Evolutionary conservation across 345 rosid genomes (phyloP), one percentile per base, ranked within the genome.

Genomic region (Acer negundo): DNA sequence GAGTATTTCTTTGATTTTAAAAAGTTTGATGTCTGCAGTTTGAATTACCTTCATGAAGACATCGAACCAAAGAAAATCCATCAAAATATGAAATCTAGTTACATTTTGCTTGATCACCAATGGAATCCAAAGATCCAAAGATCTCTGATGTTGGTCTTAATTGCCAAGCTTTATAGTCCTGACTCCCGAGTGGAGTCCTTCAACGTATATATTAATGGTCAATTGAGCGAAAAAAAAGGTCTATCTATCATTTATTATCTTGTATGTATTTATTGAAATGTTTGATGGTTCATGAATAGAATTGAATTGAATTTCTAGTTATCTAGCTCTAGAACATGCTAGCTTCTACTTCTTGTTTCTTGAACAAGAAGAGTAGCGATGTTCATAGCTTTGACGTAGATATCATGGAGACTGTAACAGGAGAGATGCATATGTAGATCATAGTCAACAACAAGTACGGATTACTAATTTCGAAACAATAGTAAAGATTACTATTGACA

Each of bases 31-130:
- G 38, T 4, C 42, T 77, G 44, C 78, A 94, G 98, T 70, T 78
- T 94, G 59, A 87, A 94, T 8, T 94, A 93, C 83, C 86, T 91
- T 76, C 97, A 90, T 13, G 94, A 90, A 78, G 97, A 88, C 65
- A 72, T 86, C 1, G 91, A 93, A 61, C 95, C 92, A 20, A 26
- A 26, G n/a, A n/a, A n/a, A n/a, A n/a, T n/a, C n/a, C n/a, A n/a
- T n/a, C n/a, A n/a, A n/a, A n/a, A n/a, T n/a, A n/a, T n/a, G n/a
- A n/a, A n/a, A n/a, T n/a, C n/a, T n/a, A n/a, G n/a, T n/a, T n/a
- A n/a, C n/a, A n/a, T n/a, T n/a, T n/a, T n/a, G n/a, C 88, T 94
- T 19, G 95, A 94, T 86, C 89, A 83, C 62, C 89, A 85, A 75
- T 93, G 97, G 97, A 86, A 87, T 72, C 90, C 94, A 7, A 93